A percentile compares a stretch with the other conserved stretches of the same genome.
Conservation (phyloP, 371 early-diverging fungal genomes). For the Encephalitozoon hellem region DNA sequence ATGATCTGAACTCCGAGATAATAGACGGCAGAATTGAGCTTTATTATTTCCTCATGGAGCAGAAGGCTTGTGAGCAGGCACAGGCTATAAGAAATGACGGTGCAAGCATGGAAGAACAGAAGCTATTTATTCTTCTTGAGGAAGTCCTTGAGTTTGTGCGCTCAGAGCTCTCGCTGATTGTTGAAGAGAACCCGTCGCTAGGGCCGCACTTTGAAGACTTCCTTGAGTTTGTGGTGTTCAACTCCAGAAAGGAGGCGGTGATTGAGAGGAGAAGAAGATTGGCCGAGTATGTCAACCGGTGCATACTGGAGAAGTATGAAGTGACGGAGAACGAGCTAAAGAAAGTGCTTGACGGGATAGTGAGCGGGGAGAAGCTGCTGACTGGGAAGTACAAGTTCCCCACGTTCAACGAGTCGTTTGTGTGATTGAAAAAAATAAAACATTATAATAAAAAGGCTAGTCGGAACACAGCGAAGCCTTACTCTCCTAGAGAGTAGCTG, state of each 20-base stretch:
- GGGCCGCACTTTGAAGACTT: background rate
- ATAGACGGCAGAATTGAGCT: background rate
- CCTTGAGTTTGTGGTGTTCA: constrained; percentile 21
- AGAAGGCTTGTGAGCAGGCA: constrained; percentile 21
- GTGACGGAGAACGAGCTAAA: constrained; percentile 10
- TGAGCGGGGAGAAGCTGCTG: constrained; percentile 8
- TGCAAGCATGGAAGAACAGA: background rate
- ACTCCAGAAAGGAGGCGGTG: background rate
- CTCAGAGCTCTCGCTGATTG: background rate
- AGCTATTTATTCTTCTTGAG: background rate
- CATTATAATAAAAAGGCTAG: constrained; percentile 32
- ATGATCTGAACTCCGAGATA: constrained; percentile 16
- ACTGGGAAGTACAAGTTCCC: constrained; percentile 21
- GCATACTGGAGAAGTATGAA: background rate
- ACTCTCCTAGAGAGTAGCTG: background rate
- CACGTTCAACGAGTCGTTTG: constrained; percentile 4
- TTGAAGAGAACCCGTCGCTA: background rate
- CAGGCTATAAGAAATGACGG: background rate
- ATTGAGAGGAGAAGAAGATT: background rate
- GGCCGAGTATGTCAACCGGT: constrained; percentile 6
- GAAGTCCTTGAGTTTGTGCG: background rate
- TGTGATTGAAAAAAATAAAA: background rate
- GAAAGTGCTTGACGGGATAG: constrained; percentile 1
- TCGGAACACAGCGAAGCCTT: constrained; percentile 32
- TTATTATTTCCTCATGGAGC: background rate